Percentiles rank a stretch among this genome's conserved stretches.
Conservation (phyloP, 2,329 filamentous ascomycete species). For the Pseudocercospora fuligena region DNA sequence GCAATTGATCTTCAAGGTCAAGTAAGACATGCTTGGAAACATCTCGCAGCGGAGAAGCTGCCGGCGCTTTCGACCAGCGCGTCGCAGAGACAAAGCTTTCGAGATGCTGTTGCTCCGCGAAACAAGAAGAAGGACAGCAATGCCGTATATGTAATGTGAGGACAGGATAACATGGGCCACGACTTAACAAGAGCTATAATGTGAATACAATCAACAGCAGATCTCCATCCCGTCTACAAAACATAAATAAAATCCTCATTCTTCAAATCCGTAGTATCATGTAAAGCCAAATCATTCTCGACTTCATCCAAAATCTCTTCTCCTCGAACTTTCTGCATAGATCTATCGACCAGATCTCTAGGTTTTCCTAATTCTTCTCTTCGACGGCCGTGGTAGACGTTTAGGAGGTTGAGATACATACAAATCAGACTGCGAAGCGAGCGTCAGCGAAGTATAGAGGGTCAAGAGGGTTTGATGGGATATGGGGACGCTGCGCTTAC, state of each 20-base stretch:
- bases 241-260: slow-evolving; percentile 11
- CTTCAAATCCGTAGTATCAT: slow-evolving; percentile 11
- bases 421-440: not conserved
- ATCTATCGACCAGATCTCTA: not conserved
- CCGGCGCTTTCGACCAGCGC: not conserved
- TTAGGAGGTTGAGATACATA: slow-evolving; percentile 7
- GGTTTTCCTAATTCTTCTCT: slow-evolving; percentile 8
- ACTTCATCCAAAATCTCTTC: slow-evolving; percentile 3
- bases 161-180: no score
- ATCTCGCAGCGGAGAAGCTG: not conserved
- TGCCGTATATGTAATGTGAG: no score
- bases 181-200: no score
- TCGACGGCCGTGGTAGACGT: not conserved
- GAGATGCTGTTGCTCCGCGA: no score
- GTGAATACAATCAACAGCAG: no score
- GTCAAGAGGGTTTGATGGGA: no score
- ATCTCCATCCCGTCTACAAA: not conserved
- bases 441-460: not conserved
- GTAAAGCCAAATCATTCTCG: slow-evolving; percentile 3
- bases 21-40: not conserved
- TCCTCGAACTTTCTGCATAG: not conserved
- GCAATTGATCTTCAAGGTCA: not conserved
- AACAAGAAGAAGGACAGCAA: no score
- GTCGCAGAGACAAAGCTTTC: not conserved
- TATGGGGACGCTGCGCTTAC: not conserved